Evolutionary conservation across 208 protist species (phyloP), one percentile per base, ranked within the genome.

Genomic region (Herpetomonas samuelpessoai): DNA sequence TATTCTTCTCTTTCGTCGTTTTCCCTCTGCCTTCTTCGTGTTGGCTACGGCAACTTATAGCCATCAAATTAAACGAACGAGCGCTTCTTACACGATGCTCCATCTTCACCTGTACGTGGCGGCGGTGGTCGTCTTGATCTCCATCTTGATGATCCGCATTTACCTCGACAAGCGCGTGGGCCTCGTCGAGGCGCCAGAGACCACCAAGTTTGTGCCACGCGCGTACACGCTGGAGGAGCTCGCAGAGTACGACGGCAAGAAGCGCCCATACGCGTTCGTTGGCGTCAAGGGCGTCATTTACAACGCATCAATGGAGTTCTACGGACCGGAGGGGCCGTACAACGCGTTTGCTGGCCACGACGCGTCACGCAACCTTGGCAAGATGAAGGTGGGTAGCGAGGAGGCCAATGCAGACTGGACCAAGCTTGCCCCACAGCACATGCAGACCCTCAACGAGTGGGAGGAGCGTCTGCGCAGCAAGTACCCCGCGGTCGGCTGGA

Each of bases 321-420:
- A 96, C 57, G 90, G 90, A 0, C 71, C 79, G 0, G 75, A 80
- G 14, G 68, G 74, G 18, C 82, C 84, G 1, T 96, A 96, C 81
- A 89, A 84, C 57, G 84, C 82, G 44, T 96, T 96, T 71, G 79
- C 90, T 10, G 90, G 86, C 28, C 73, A 82, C 49, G 90, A 96
- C 66, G 83, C 81, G 71, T 92, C 85, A 1, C 86, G 90, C 10
- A 81, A 93, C 22, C 70, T 96, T 19, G 90, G 82, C 29, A 96
- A 96, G 63, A 75, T 92, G 53, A 69, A 78, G 14, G 90, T 96
- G 2, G 74, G 83, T 28, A 75, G 74, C 16, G 74, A 88, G 26
- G 90, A 96, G 62, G 72, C 76, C 49, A 93, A 93, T 64, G 79
- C 79, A 10, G 82, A 93, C 60, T 96, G 90, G 88, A 88, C 84